Evolutionary conservation across 2,329 filamentous ascomycete species (phyloP), one percentile per base, ranked within the genome.

Genomic region (Talaromyces sp.): DNA sequence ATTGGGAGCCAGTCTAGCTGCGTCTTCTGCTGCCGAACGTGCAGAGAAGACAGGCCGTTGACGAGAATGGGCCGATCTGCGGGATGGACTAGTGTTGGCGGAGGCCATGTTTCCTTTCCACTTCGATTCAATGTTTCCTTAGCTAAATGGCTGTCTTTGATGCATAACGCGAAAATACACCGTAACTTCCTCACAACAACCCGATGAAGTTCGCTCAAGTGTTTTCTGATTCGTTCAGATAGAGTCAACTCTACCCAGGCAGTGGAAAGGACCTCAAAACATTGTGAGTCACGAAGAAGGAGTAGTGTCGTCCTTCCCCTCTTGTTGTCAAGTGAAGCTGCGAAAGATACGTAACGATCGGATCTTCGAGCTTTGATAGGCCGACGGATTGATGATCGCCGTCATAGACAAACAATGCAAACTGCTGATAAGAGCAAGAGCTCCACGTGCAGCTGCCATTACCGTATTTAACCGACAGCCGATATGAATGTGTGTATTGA

Each of bases 41-140:
- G 75, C 72, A 21, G 75, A 75, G 66, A 78, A 77, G 61, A 71
- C 74, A n/a, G 75, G 75, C 61, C 73, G 70, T 67, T 70, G 71
- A 65, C 74, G 71, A 69, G 73, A 70, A 66, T 73, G 66, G n/a
- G 55, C 54, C 54, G 69, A 67, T 65, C 66, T 66, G 48, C 68
- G 67, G 65, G 67, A 50, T 63, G 66, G 57, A 56, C 66, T 64
- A 55, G 61, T 63, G 48, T 60, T 64, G 64, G 63, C 63, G 57
- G 62, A 61, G 52, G 68, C 69, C 71, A 72, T 73, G 16, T 44
- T 60, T 18, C 18, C 35, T 35, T 60, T n/a, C 48, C 25, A 39
- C 3, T 18, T 14, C 48, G 28, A n/a, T 59, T 23, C 23, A 33
- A 14, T 42, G 42, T 21, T 39, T 42, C 35, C 9, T 54, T 33